These are phyloP conservation scores for Termitomyces sp. DNA, from an alignment of 768 basidiomycete species.

Conservation along the genomic window DNA sequence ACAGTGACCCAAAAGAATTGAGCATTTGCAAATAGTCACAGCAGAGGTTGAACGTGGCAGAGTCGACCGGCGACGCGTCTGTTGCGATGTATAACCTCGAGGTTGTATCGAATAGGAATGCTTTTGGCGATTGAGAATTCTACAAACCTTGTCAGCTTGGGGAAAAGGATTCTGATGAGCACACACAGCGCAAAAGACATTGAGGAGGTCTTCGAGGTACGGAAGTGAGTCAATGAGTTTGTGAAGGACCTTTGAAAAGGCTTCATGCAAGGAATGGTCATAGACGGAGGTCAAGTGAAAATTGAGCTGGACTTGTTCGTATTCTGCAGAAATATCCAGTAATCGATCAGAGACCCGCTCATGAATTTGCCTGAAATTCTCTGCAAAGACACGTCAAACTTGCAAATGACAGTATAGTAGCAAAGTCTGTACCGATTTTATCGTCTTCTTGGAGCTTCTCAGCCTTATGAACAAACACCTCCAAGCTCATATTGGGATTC, in stretches of 20 bases:
- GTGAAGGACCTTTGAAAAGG: conserved; percentile 87
- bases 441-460: conserved; percentile 91
- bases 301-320: conserved; percentile 74
- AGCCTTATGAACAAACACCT: conserved; percentile 95
- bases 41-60: conserved; percentile 83
- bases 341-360: conserved; percentile 83
- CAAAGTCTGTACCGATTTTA: conserved; percentile 62
- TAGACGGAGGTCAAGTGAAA: conserved; percentile 93
- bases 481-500: conserved; percentile 75
- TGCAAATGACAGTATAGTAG: not conserved
- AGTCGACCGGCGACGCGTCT: conserved; percentile 88
- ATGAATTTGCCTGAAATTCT: conserved; percentile 90
- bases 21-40: conserved; percentile 90
- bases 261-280: conserved; percentile 88
- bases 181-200: conserved; percentile 77
- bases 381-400: conserved; percentile 34
- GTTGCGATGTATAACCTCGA: conserved; percentile 92
- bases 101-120: conserved; percentile 85
- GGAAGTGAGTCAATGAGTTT: conserved; percentile 83
- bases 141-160: conserved; percentile 27
- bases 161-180: not conserved
- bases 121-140: conserved; percentile 93
- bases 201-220: conserved; percentile 82
- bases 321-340: conserved; percentile 70
- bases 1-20: conserved; percentile 81